Conservation (phyloP, 305 asterid species). For the Fraxinus latifolia region DNA sequence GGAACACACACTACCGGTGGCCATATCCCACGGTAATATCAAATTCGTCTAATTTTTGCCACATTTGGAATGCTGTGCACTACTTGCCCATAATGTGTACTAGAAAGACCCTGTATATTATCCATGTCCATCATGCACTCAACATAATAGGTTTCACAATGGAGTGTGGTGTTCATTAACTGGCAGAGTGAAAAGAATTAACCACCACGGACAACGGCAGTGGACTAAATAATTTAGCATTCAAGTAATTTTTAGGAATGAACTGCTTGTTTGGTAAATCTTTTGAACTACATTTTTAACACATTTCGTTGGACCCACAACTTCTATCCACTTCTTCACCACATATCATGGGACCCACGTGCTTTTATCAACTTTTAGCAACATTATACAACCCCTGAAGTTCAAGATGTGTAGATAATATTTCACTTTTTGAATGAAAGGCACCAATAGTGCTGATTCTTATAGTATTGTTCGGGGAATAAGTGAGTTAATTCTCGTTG, state of each 20-base stretch:
- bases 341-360: not conserved
- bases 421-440: not conserved
- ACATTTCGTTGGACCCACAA: not conserved
- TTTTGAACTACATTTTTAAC: not conserved
- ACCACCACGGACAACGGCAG: not conserved
- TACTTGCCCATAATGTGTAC: not conserved
- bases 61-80: not conserved
- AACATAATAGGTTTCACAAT: not conserved
- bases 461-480: not conserved
- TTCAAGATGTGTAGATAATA: not conserved
- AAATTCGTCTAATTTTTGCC: not conserved
- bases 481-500: not conserved
- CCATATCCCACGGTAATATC: conserved; percentile 66
- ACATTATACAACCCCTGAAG: not conserved
- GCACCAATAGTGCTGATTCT: not conserved
- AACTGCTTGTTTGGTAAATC: not conserved
- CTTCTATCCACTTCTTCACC: not conserved
- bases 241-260: not conserved
- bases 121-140: not conserved
- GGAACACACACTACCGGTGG: conserved; percentile 62
- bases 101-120: not conserved
- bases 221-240: not conserved
- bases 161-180: not conserved
- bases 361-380: not conserved
- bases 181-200: not conserved